Percentiles rank a stretch among this genome's conserved stretches.
These are phyloP conservation scores for Cerrena zonata DNA, from an alignment of 1,284 basidiomycete species.

Conservation along the genomic window DNA sequence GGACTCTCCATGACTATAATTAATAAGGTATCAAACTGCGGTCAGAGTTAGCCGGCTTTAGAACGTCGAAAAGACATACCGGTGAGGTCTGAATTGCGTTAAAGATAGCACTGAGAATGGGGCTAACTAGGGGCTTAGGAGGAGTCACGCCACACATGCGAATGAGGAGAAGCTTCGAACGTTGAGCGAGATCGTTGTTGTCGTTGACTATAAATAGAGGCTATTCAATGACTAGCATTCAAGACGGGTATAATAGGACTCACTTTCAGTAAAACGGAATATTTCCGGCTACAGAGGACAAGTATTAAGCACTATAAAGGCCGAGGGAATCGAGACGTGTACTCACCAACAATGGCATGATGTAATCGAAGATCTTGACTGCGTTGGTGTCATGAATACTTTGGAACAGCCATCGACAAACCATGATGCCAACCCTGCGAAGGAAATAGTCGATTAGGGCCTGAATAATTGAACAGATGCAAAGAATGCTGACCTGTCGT, in stretches of 20 bases:
- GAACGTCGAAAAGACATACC: no score
- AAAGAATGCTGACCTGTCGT: constrained; percentile 58
- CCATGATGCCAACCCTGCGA: constrained; percentile 52
- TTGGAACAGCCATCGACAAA: constrained; percentile 74
- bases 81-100: constrained; percentile 61
- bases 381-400: constrained; percentile 72
- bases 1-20: constrained; percentile 63
- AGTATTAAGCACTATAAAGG: background rate
- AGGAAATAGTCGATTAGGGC: background rate
- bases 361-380: constrained; percentile 70
- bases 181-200: constrained; percentile 59
- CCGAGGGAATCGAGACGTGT: constrained; percentile 1
- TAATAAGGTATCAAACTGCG: no score
- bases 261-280: constrained; percentile 67
- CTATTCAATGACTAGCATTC: constrained; percentile 2
- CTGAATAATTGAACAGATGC: background rate
- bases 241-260: constrained; percentile 10
- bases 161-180: constrained; percentile 56
- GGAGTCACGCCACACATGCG: constrained; percentile 72
- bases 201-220: constrained; percentile 49
- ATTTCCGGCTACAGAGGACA: constrained; percentile 50
- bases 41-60: no score
- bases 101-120: constrained; percentile 60
- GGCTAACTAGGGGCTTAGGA: constrained; percentile 51
- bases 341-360: constrained; percentile 69